Conservation (phyloP, 2,329 filamentous ascomycete species). For the Penicillium sclerotiorum region DNA sequence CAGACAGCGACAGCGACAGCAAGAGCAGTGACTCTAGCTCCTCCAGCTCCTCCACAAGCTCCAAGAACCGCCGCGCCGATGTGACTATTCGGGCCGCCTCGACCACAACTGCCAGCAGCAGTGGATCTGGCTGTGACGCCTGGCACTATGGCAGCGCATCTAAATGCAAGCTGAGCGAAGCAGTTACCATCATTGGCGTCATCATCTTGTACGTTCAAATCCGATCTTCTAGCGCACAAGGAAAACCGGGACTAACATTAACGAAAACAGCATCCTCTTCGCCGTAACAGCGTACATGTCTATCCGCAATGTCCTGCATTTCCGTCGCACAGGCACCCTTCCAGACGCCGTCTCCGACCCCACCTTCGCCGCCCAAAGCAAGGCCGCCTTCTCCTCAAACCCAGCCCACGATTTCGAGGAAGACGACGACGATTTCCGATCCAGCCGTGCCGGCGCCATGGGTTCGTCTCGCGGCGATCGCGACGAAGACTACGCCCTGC, state of each 20-base stretch:
- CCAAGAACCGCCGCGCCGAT: slow-evolving; percentile 37
- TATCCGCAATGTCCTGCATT: slow-evolving; percentile 58
- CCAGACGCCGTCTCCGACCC: slow-evolving; percentile 49
- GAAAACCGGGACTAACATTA: slow-evolving; percentile 1
- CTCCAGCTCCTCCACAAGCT: slow-evolving; percentile 13
- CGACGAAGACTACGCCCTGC: slow-evolving; percentile 55
- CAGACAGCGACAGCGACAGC: slow-evolving; percentile 27
- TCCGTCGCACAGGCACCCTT: slow-evolving; percentile 59
- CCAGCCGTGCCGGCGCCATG: slow-evolving; percentile 43
- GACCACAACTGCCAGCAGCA: slow-evolving; percentile 32
- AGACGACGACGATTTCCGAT: slow-evolving; percentile 49
- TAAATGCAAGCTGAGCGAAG: slow-evolving; percentile 61
- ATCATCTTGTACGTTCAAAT: slow-evolving; percentile 55
- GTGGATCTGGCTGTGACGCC: slow-evolving; percentile 37
- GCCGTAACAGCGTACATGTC: slow-evolving; percentile 56
- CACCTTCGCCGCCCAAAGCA: slow-evolving; percentile 53
- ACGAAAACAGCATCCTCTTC: slow-evolving; percentile 55
- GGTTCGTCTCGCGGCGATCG: slow-evolving; percentile 44
- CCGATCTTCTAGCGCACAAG: not conserved
- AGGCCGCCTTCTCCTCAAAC: slow-evolving; percentile 52
- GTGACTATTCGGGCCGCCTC: slow-evolving; percentile 37
- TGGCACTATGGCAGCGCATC: slow-evolving; percentile 54
- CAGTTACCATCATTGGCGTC: slow-evolving; percentile 58
- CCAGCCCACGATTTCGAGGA: slow-evolving; percentile 49
- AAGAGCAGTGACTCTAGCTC: slow-evolving; percentile 18